Percentiles rank a stretch among this genome's conserved stretches.
These are phyloP conservation scores for Leishmania mexicana DNA, from an alignment of 208 protist genomes.

Conservation along the genomic window DNA sequence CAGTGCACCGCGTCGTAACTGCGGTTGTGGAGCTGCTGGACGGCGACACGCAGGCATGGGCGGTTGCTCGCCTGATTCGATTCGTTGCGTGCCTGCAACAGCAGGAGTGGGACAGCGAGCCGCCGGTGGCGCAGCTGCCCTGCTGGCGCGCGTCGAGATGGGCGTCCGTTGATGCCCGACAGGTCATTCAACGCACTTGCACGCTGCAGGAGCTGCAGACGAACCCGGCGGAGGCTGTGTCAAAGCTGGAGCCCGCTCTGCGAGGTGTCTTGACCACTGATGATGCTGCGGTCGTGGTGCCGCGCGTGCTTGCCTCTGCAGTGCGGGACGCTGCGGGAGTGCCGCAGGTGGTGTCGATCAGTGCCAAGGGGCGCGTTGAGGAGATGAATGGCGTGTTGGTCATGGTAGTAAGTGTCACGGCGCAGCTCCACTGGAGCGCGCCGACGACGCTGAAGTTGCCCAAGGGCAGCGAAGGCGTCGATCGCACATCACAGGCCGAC, in stretches of 20 bases:
- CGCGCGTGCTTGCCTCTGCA: slow-evolving; percentile 10
- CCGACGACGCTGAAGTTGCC: slow-evolving; percentile 15
- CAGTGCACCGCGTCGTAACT: slow-evolving; percentile 47
- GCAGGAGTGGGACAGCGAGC: slow-evolving; percentile 61
- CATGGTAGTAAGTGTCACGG: slow-evolving; percentile 48
- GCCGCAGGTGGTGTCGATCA: slow-evolving; percentile 38
- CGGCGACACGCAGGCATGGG: slow-evolving; percentile 29
- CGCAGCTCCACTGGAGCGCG: slow-evolving; percentile 36
- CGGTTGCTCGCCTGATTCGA: slow-evolving; percentile 59
- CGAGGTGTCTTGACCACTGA: slow-evolving; percentile 1
- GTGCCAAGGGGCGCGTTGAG: slow-evolving; percentile 42
- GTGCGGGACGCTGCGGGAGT: slow-evolving; percentile 38
- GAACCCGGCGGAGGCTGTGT: not conserved
- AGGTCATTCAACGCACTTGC: slow-evolving; percentile 11
- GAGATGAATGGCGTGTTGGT: slow-evolving; percentile 38
- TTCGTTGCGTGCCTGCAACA: slow-evolving; percentile 62
- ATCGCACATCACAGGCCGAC: not conserved
- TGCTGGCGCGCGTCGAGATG: slow-evolving; percentile 22
- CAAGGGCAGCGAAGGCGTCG: slow-evolving; percentile 10
- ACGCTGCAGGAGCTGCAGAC: slow-evolving; percentile 28
- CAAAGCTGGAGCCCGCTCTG: slow-evolving; percentile 18
- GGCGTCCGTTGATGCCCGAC: not conserved
- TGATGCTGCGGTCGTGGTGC: slow-evolving; percentile 1
- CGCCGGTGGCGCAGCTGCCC: slow-evolving; percentile 54
- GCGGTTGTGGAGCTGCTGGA: slow-evolving; percentile 71